Evolutionary conservation across 306 rosid species (phyloP), one percentile per base, ranked within the genome.

Genomic region (Acmispon strigosus): DNA sequence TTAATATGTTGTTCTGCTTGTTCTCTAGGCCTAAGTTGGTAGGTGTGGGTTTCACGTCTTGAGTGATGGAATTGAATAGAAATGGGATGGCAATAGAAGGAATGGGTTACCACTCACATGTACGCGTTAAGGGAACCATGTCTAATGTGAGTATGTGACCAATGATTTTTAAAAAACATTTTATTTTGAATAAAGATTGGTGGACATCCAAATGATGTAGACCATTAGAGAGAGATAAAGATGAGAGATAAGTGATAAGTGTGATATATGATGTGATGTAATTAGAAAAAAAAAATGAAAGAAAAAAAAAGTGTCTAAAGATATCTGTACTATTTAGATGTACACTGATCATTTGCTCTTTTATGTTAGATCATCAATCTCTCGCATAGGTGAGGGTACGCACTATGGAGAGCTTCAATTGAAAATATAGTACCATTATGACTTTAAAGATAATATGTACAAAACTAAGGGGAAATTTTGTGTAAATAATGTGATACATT

Each of bases 1-100:
- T 68, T 61, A 68, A 80, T 16, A 74, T 19, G 76, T 50, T 12
- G 16, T 72, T 68, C 1, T 49, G 18, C 6, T 16, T 42, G 0
- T 61, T 39, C 2, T 22, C 39, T 47, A 29, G 27, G 58, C 19
- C 24, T 20, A 54, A 29, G 76, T 73, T 79, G 78, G 75, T 66
- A 60, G 24, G 70, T 68, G 76, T 80, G 83, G 83, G 72, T 52
- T 66, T 73, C 83, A 79, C 83, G 83, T 78, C 69, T 73, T 17
- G 51, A 16, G 74, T 56, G 70, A 78, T 78, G 67, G 64, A 44
- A 37, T 37, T 20, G 34, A 56, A 51, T 39, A 50, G 62, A 47
- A 72, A 60, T 56, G 71, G 74, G 61, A 65, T 72, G 54, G 62
- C 75, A 76, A 36, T 61, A 61, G 58, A 47, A 69, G 61, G 52